phyloP scores from a whole-genome alignment of 352 stramenopile genomes.

The Pilasporangium apinafurcum region DNA sequence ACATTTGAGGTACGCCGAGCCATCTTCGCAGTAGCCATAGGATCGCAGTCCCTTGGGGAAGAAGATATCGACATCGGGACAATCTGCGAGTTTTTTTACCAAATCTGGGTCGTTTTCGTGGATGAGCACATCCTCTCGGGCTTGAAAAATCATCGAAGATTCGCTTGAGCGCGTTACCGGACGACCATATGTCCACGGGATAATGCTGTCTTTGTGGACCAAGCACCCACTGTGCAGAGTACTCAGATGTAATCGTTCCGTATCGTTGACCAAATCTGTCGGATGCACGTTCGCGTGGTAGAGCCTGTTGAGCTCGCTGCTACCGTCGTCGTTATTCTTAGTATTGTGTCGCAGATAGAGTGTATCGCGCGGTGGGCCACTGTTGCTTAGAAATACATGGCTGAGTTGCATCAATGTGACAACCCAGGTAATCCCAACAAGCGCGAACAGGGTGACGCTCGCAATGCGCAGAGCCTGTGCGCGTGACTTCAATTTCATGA shows the following conservation, averaged over 20 bases:
- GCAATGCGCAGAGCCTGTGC: too few relatives aligned
- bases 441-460: too few relatives aligned
- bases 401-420: too few relatives aligned
- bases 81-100: constrained; percentile 23
- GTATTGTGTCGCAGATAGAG: too few relatives aligned
- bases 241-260: constrained; percentile 19
- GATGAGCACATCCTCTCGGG: constrained; percentile 11
- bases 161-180: constrained; percentile 10
- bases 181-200: constrained; percentile 18
- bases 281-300: too few relatives aligned
- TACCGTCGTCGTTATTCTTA: too few relatives aligned
- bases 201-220: constrained; percentile 13
- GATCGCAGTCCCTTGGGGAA: constrained; percentile 22
- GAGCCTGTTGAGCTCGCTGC: too few relatives aligned
- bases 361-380: too few relatives aligned
- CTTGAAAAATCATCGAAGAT: not conserved
- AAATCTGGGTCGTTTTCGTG: constrained; percentile 10
- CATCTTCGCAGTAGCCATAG: constrained; percentile 52
- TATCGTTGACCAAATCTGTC: too few relatives aligned
- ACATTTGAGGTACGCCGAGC: constrained; percentile 40
- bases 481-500: too few relatives aligned
- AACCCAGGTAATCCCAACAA: too few relatives aligned
- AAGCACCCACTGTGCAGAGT: constrained; percentile 18
- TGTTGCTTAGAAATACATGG: too few relatives aligned
- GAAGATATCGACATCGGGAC: constrained; percentile 44